These are phyloP conservation scores for Toxoplasma gondii DNA, from an alignment of 169 alveolate species.

Conservation along the genomic window DNA sequence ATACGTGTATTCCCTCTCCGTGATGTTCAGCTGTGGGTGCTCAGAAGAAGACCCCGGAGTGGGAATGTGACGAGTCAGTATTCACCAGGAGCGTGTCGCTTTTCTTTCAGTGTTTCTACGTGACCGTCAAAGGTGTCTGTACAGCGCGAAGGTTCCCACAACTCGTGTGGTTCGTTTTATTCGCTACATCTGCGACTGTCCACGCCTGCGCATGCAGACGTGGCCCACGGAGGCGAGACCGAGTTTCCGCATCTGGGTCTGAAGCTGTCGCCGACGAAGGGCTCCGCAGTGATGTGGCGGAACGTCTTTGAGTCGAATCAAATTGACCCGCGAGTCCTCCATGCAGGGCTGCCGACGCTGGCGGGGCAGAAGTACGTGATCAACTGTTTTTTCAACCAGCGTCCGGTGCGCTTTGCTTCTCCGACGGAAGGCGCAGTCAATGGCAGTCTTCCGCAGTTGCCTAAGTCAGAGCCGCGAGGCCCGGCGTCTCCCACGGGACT, in stretches of 20 bases:
- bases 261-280: slow-evolving; percentile 58
- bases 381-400: slow-evolving; percentile 66
- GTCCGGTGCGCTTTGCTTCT: slow-evolving; percentile 13
- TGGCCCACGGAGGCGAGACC: slow-evolving; percentile 63
- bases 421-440: background rate
- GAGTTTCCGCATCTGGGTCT: slow-evolving; percentile 62
- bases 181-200: background rate
- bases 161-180: no score
- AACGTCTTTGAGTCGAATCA: background rate
- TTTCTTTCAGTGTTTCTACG: background rate
- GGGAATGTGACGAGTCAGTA: background rate
- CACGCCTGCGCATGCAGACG: slow-evolving; percentile 47
- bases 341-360: slow-evolving; percentile 65
- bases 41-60: background rate
- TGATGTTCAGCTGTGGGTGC: background rate
- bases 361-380: slow-evolving; percentile 68
- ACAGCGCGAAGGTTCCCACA: no score
- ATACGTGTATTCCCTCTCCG: no score
- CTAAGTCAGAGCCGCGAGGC: background rate
- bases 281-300: slow-evolving; percentile 63
- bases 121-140: no score
- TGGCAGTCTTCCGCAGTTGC: slow-evolving; percentile 1
- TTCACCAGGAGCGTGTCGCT: background rate
- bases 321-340: slow-evolving; percentile 60
- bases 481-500: background rate